Evolutionary conservation across 2,329 filamentous ascomycete species (phyloP), one percentile per base, ranked within the genome.

Genomic region (Xylaria sp.): DNA sequence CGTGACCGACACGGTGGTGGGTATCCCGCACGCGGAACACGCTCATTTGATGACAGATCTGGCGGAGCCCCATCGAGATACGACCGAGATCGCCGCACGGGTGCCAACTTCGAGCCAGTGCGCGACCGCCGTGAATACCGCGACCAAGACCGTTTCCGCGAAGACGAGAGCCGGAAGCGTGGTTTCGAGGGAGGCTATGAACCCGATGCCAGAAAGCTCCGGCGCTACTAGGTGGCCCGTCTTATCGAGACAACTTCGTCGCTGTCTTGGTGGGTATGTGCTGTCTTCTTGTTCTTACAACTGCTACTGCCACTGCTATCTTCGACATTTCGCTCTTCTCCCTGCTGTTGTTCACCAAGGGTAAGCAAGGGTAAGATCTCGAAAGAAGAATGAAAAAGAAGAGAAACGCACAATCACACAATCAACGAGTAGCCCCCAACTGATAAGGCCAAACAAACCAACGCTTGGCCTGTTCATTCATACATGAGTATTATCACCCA

Each of bases 91-190:
- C 66, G 71, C 63, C 70, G 72, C 59, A 71, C 71, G 57, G 72
- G 73, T 39, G 90, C 90, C 77, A 94, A 95, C 76, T 88, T 89
- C 75, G 91, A 95, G 73, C 91, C 90, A 63, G 84, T 94, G 72
- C 87, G 89, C 70, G 84, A 85, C 61, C 73, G 72, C 65, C 79
- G 79, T 73, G 80, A 80, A 67, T 82, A 83, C 75, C 80, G 74
- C 74, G 81, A 69, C 74, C 73, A 63, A 72, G 83, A 86, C 71
- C 76, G 81, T 65, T 80, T 79, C 58, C 76, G 80, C 63, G 82
- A 84, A 55, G 83, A 85, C 66, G 82, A 83, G 66, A 79, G 77
- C 75, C 75, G 84, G 72, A 83, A 90, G 80, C 84, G 87, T 72
- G 81, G 86, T 55, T 91, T 89, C 75, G 92, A 95, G 71, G 86